Conservation (phyloP, 495 filamentous ascomycete genomes). For the Xylaria castorea region DNA sequence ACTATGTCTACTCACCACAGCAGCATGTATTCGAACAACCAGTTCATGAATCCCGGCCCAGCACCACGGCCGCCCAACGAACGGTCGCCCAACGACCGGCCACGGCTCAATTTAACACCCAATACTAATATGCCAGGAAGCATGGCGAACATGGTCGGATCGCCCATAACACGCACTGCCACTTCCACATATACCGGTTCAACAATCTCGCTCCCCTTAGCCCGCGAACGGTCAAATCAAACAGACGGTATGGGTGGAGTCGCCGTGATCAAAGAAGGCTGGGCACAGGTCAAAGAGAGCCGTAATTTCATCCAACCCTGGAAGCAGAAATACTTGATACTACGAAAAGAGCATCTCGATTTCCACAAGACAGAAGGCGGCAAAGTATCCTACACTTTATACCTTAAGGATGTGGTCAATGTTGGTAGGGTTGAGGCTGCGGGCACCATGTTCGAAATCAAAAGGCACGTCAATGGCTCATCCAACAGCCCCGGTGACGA, state of each 20-base stretch:
- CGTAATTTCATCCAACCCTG: slow-evolving; percentile 79
- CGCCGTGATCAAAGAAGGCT: slow-evolving; percentile 85
- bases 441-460: slow-evolving; percentile 90
- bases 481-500: slow-evolving; percentile 65
- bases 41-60: slow-evolving; percentile 97
- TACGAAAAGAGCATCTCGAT: slow-evolving; percentile 87
- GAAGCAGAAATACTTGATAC: slow-evolving; percentile 86
- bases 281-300: slow-evolving; percentile 85
- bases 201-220: slow-evolving; percentile 71
- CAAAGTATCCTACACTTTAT: slow-evolving; percentile 80
- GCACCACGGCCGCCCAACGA: slow-evolving; percentile 89
- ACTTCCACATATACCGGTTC: slow-evolving; percentile 70
- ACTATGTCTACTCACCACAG: slow-evolving; percentile 22
- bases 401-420: slow-evolving; percentile 81
- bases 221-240: slow-evolving; percentile 65
- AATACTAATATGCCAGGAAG: slow-evolving; percentile 75
- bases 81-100: slow-evolving; percentile 81
- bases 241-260: slow-evolving; percentile 68
- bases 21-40: slow-evolving; percentile 69
- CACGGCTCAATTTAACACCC: slow-evolving; percentile 78
- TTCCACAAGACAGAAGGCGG: slow-evolving; percentile 89
- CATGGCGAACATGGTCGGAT: slow-evolving; percentile 77
- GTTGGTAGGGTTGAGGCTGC: slow-evolving; percentile 86
- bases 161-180: slow-evolving; percentile 58
- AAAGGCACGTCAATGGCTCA: slow-evolving; percentile 69